Base-by-base conservation (phyloP, 139 green algal genomes). In the Chlorella ohadii region DNA sequence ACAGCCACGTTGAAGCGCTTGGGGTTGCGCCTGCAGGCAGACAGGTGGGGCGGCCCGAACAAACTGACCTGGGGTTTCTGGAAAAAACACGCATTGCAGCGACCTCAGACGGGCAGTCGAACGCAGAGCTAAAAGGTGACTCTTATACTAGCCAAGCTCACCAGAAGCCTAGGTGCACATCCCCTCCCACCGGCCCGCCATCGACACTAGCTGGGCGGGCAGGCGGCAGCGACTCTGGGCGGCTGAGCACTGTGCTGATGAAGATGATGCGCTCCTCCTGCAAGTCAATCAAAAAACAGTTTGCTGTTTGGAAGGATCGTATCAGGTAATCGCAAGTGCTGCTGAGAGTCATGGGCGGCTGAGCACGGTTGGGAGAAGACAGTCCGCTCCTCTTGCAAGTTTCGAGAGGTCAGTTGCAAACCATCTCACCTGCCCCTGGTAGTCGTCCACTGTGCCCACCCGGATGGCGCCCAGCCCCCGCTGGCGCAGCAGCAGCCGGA, bases 1-100 rank as follows among this genome's bases (percentile, higher is more conserved):
- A 97, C 93, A 22, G 95, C 95, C 71, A 98, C 96, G 82, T 98
- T 98, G 92, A 98, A 98, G 63, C 94, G 87, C 87, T 96, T 96
- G 34, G 94, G 90, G 85, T 95, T 97, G 71, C 78, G 55, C 51
- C 51, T 59, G 44, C 44, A 51, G 44, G 44, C 44, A 51, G 7
- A 16, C 44, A 51, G 44, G 44, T 51, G 6, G 6, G n/a, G n/a
- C n/a, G n/a, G n/a, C n/a, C n/a, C n/a, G n/a, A n/a, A n/a, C n/a
- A n/a, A n/a, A n/a, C n/a, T n/a, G n/a, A n/a, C n/a, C n/a, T n/a
- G n/a, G n/a, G n/a, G n/a, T n/a, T n/a, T n/a, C n/a, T n/a, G n/a
- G n/a, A n/a, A n/a, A n/a, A n/a, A n/a, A n/a, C n/a, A n/a, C n/a
- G n/a, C n/a, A n/a, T n/a, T n/a, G n/a, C n/a, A n/a, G n/a, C n/a